Evolutionary conservation across 768 basidiomycete genomes (phyloP).

Genomic region (Zangia roseola): DNA sequence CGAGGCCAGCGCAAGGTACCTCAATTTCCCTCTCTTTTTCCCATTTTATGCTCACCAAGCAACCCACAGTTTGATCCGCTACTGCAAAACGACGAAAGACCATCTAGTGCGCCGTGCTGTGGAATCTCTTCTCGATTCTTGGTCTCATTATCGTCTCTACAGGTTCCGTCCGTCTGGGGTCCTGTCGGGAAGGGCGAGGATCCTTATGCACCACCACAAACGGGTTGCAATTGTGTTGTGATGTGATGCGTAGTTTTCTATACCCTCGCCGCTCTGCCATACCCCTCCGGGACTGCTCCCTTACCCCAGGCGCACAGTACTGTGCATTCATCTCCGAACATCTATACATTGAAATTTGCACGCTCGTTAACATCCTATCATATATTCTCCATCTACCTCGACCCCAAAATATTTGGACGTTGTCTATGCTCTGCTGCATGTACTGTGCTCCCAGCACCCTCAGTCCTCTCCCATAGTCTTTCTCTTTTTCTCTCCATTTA

Average conservation of each 20-base stretch:
- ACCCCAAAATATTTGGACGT: slow-evolving; percentile 28
- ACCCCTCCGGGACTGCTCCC: slow-evolving; percentile 21
- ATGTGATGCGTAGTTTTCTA: slow-evolving; percentile 51
- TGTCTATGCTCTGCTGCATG: slow-evolving; percentile 27
- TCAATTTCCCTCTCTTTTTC: neutral
- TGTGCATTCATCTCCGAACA: slow-evolving; percentile 18
- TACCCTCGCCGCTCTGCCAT: slow-evolving; percentile 34
- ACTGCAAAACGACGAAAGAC: slow-evolving; percentile 92
- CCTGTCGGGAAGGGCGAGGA: slow-evolving; percentile 86
- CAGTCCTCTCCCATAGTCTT: slow-evolving; percentile 6
- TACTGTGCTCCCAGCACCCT: slow-evolving; percentile 12
- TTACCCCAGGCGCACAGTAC: slow-evolving; percentile 12
- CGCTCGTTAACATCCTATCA: slow-evolving; percentile 30
- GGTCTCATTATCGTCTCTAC: slow-evolving; percentile 1
- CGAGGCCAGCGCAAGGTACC: slow-evolving; percentile 83
- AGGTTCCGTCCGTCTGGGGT: slow-evolving; percentile 96
- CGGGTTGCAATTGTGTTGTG: slow-evolving; percentile 68
- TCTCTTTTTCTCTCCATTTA: neutral
- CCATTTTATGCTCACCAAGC: slow-evolving; percentile 1
- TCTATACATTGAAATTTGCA: slow-evolving; percentile 21
- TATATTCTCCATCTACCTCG: slow-evolving; percentile 22
- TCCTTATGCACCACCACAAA: slow-evolving; percentile 83
- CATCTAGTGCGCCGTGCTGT: slow-evolving; percentile 60
- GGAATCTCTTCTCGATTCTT: neutral
- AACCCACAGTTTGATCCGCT: slow-evolving; percentile 75